phyloP scores from a whole-genome alignment of 2,329 filamentous ascomycete species.

The Cytospora paraplurivora region DNA sequence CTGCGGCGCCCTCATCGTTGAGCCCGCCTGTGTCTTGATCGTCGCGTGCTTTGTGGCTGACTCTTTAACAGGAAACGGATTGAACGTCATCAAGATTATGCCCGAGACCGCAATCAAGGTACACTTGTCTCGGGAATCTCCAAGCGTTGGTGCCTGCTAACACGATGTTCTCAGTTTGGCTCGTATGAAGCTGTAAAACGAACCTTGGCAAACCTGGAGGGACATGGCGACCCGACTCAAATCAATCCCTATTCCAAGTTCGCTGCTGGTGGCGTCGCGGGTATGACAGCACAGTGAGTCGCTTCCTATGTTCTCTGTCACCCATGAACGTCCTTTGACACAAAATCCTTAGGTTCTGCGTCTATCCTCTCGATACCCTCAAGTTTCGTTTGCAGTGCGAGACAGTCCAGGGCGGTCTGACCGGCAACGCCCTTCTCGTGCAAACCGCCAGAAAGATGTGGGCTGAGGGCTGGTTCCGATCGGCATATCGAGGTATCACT shows the following conservation, averaged over 20 bases:
- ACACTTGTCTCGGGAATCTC: constrained; percentile 19
- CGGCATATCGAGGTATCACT: constrained; percentile 88
- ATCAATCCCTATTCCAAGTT: constrained; percentile 89
- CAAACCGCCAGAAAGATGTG: constrained; percentile 88
- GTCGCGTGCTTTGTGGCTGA: constrained; percentile 11
- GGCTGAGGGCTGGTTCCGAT: constrained; percentile 68
- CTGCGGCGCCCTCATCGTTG: neutral
- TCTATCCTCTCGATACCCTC: constrained; percentile 90
- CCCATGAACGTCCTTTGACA: constrained; percentile 22
- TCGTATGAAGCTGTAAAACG: constrained; percentile 96
- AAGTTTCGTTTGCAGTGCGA: constrained; percentile 90
- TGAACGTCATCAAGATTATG: constrained; percentile 98
- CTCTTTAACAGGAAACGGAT: constrained; percentile 73
- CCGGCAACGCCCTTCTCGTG: constrained; percentile 78
- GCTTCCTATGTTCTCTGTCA: constrained; percentile 1
- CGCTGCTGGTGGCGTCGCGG: constrained; percentile 83
- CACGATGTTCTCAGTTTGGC: constrained; percentile 63
- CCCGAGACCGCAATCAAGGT: constrained; percentile 94
- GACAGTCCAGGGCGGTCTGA: constrained; percentile 81
- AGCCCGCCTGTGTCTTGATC: neutral
- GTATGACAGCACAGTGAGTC: constrained; percentile 87
- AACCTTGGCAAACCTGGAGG: constrained; percentile 81
- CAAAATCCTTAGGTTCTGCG: constrained; percentile 64
- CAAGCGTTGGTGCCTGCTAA: neutral
- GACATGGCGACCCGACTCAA: constrained; percentile 76